A percentile compares a stretch with the other conserved stretches of the same genome.
These are phyloP conservation scores for Lolium perenne DNA, from an alignment of 176 grass and related monocot species.

Conservation along the genomic window DNA sequence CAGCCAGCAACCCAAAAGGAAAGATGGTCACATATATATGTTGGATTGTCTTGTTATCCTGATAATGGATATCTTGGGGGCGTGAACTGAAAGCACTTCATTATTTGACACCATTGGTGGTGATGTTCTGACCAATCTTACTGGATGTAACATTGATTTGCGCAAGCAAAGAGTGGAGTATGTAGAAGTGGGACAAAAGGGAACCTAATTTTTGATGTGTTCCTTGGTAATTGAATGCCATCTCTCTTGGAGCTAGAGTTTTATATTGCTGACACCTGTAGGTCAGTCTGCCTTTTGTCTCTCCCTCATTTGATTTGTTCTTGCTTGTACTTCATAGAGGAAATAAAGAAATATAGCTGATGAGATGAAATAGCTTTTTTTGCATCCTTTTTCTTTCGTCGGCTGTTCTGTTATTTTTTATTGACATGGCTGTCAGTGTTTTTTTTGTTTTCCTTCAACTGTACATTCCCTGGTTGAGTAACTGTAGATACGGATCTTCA, in stretches of 20 bases:
- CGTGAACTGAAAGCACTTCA: slow-evolving; percentile 7
- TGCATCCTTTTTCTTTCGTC: background rate
- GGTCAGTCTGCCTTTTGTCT: background rate
- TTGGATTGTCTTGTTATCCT: background rate
- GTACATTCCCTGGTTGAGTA: background rate
- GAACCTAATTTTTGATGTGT: slow-evolving; percentile 62
- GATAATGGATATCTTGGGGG: slow-evolving; percentile 1
- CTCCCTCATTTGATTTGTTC: background rate
- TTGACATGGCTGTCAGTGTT: no score
- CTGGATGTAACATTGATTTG: slow-evolving; percentile 24
- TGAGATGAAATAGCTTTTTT: background rate
- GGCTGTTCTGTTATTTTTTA: no score
- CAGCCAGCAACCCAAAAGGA: slow-evolving; percentile 42
- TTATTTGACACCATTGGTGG: slow-evolving; percentile 30
- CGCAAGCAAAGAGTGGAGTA: slow-evolving; percentile 15
- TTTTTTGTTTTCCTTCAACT: background rate
- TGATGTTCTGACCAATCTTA: slow-evolving; percentile 29
- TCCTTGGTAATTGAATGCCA: slow-evolving; percentile 55
- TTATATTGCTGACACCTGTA: background rate
- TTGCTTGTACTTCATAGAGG: background rate
- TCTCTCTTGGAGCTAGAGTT: slow-evolving; percentile 29
- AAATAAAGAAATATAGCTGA: background rate
- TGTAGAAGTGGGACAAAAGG: slow-evolving; percentile 50
- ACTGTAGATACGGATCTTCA: no score
- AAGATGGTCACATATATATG: slow-evolving; percentile 12